Evolutionary conservation across 1,139 yeast species (phyloP).

Genomic region (Blastobotrys elegans): DNA sequence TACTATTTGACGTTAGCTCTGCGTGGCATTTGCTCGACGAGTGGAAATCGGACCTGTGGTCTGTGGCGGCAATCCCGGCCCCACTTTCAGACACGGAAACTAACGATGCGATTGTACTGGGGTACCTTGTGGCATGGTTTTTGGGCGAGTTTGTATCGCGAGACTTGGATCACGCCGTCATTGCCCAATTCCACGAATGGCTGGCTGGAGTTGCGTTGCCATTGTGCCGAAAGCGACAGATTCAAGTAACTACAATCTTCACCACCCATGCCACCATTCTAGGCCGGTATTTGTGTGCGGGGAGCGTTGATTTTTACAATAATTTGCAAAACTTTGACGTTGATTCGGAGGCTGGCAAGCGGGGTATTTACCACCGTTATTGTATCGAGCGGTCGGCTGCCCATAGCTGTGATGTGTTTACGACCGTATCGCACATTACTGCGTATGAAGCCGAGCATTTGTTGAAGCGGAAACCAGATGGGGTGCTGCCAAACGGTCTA

Average conservation of each 20-base stretch:
- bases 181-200: constrained; percentile 98
- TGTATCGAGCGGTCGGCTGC: constrained; percentile 97
- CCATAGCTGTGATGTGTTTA: constrained; percentile 93
- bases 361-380: constrained; percentile 95
- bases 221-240: constrained; percentile 80
- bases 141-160: constrained; percentile 84
- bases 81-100: constrained; percentile 87
- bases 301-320: constrained; percentile 91
- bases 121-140: constrained; percentile 95
- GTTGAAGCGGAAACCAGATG: constrained; percentile 93
- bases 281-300: constrained; percentile 95
- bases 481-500: constrained; percentile 93
- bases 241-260: constrained; percentile 91
- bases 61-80: constrained; percentile 83
- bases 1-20: constrained; percentile 78
- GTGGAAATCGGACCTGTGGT: constrained; percentile 95
- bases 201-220: constrained; percentile 96
- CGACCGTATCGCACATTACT: constrained; percentile 95
- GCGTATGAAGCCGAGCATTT: constrained; percentile 93
- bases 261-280: constrained; percentile 96
- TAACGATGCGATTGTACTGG: constrained; percentile 86
- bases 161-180: constrained; percentile 81
- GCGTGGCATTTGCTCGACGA: constrained; percentile 70
- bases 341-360: constrained; percentile 95
- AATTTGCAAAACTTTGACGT: constrained; percentile 87